Conservation (phyloP, 2,329 filamentous ascomycete genomes). For the Sporothrix luriei region DNA sequence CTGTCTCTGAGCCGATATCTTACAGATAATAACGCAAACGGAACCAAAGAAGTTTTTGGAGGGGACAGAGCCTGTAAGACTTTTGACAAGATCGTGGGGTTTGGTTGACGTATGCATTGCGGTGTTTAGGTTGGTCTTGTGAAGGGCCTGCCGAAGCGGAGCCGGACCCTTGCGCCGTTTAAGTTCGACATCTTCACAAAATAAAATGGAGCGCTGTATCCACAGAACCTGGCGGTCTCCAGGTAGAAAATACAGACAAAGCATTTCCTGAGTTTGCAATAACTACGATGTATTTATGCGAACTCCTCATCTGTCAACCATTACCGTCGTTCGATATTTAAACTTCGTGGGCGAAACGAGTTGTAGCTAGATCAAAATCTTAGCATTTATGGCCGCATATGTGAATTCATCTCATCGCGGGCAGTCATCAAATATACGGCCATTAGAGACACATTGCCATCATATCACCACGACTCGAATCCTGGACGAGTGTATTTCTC, state of each 20-base stretch:
- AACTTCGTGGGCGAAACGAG: too few species aligned
- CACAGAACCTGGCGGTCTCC: too few species aligned
- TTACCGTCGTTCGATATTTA: too few species aligned
- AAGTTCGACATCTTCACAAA: too few species aligned
- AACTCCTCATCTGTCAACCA: too few species aligned
- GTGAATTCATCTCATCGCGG: too few species aligned
- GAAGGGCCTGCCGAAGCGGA: constrained; percentile 6
- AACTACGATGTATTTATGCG: too few species aligned
- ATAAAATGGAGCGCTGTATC: too few species aligned
- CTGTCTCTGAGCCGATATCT: not conserved
- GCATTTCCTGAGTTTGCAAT: too few species aligned
- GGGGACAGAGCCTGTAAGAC: not conserved
- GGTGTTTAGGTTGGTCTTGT: not conserved
- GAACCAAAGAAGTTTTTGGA: constrained; percentile 2
- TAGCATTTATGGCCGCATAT: too few species aligned
- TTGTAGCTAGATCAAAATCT: too few species aligned
- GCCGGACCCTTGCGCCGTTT: not conserved
- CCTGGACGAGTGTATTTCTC: not conserved
- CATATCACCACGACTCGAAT: not conserved
- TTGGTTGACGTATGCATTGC: not conserved
- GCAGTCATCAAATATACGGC: not conserved
- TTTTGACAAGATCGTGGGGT: not conserved
- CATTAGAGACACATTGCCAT: not conserved
- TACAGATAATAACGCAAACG: not conserved
- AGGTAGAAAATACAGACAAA: too few species aligned